Conservation (phyloP, 176 grass and related monocot genomes). For the Raddia distichophylla region DNA sequence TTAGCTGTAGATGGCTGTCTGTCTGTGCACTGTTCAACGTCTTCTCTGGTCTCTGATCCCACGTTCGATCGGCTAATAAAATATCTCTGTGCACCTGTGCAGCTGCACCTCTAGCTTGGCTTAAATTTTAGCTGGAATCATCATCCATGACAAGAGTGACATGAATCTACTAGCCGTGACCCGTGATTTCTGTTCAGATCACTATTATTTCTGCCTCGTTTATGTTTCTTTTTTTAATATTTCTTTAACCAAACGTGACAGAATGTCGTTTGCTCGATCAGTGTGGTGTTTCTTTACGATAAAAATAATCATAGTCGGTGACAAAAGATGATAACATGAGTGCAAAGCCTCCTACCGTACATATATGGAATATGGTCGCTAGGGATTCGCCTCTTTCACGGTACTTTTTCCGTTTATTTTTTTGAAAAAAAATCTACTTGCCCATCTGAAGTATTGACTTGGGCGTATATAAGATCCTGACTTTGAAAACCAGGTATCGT, state of each 20-base stretch:
- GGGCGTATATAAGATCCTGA: no score
- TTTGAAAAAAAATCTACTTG: no score
- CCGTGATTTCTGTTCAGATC: not conserved
- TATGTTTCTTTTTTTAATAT: not conserved
- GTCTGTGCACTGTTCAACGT: not conserved
- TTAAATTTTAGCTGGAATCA: not conserved
- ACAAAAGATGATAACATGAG: not conserved
- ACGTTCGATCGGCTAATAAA: not conserved
- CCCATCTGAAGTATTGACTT: no score
- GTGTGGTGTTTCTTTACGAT: not conserved
- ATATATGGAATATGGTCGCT: not conserved
- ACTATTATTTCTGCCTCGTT: not conserved
- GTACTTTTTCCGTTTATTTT: no score
- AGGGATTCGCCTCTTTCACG: no score
- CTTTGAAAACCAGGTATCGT: no score
- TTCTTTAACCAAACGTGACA: not conserved
- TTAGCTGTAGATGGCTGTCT: not conserved
- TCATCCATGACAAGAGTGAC: not conserved
- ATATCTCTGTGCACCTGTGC: not conserved
- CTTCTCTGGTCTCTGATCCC: not conserved
- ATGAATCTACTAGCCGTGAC: not conserved
- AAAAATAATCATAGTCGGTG: not conserved
- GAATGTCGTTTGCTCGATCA: not conserved
- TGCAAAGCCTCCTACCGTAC: not conserved
- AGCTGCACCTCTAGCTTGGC: not conserved